Evolutionary conservation across 1,284 basidiomycete species (phyloP), one percentile per base, ranked within the genome.

Genomic region (Papiliotrema flavescens): DNA sequence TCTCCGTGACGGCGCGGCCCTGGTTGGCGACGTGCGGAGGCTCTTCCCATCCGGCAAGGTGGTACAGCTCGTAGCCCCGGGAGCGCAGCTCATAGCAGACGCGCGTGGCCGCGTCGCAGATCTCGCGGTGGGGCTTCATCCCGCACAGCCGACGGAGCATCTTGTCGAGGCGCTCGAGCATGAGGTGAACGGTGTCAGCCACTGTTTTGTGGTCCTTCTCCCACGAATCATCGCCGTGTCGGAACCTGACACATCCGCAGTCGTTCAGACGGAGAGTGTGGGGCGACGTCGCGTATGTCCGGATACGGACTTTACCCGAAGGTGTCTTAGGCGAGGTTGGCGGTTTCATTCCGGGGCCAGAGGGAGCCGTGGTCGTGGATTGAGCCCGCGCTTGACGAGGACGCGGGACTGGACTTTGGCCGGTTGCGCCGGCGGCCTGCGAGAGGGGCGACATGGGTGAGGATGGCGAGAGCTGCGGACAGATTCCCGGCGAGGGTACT

Each of bases 1-100:
- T 19, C 5, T 5, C 28, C 11, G 28, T 11, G 11, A 32, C 28
- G 28, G 5, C 28, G 5, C 28, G 28, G 28, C 11, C 11, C 28
- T 32, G 28, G 28, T 32, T 32, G 5, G 28, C 28, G 28, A 32
- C 11, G 28, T 48, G 14, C 14, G 20, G 14, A 6, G 20, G 44
- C 14, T 14, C 17, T 26, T 61, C 55, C 23, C 41, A 49, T 13
- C 47, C 64, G 1, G 47, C 54, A 3, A 67, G 32, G 51, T 67
- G 65, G 26, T 51, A 49, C n/a, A 60, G 17, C 43, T 67, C 65
- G 5, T 37, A 41, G 3, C 65, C 65, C 43, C 45, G 43, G 8
- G 47, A 43, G 23, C 63, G 46, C 9, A 64, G 54, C 8, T 51
- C 39, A 11, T 45, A 14, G 15, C 54, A 20, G 17, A 57, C 46